These are phyloP conservation scores for Vigna mungo DNA, from an alignment of 306 rosid genomes.

Conservation along the genomic window DNA sequence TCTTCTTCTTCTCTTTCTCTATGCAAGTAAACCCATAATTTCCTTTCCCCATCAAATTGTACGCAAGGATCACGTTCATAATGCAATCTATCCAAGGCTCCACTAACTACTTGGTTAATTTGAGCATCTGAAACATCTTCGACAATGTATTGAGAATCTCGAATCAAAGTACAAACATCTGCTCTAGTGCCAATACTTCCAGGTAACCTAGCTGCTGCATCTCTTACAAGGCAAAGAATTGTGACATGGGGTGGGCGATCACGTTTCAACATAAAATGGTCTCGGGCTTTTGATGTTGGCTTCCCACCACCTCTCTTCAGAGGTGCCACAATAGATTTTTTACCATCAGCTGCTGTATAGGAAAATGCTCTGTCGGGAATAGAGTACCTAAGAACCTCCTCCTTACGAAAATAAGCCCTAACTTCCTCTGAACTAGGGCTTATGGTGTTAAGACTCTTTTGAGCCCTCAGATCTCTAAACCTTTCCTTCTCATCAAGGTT, in stretches of 20 bases:
- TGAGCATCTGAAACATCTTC: slow-evolving; percentile 98
- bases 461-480: slow-evolving; percentile 96
- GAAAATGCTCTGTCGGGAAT: slow-evolving; percentile 99
- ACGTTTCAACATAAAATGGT: slow-evolving; percentile 98
- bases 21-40: slow-evolving; percentile 97
- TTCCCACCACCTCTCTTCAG: slow-evolving; percentile 98
- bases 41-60: slow-evolving; percentile 95
- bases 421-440: slow-evolving; percentile 93
- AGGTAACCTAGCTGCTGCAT: slow-evolving; percentile 98
- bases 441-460: slow-evolving; percentile 96
- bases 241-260: slow-evolving; percentile 99
- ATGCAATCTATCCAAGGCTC: slow-evolving; percentile 98
- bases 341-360: slow-evolving; percentile 97
- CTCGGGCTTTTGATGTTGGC: slow-evolving; percentile 99
- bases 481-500: slow-evolving; percentile 98
- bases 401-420: slow-evolving; percentile 86
- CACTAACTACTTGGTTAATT: slow-evolving; percentile 98
- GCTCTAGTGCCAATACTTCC: slow-evolving; percentile 99
- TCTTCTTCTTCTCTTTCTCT: slow-evolving; percentile 99
- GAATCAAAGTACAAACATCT: slow-evolving; percentile 95
- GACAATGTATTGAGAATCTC: slow-evolving; percentile 97
- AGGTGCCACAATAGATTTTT: slow-evolving; percentile 97
- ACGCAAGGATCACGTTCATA: slow-evolving; percentile 99
- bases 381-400: slow-evolving; percentile 96
- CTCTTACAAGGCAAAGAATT: slow-evolving; percentile 98